These are phyloP conservation scores for Chrysopogon serrulatus DNA, from an alignment of 176 grass and related monocot species.

Conservation along the genomic window DNA sequence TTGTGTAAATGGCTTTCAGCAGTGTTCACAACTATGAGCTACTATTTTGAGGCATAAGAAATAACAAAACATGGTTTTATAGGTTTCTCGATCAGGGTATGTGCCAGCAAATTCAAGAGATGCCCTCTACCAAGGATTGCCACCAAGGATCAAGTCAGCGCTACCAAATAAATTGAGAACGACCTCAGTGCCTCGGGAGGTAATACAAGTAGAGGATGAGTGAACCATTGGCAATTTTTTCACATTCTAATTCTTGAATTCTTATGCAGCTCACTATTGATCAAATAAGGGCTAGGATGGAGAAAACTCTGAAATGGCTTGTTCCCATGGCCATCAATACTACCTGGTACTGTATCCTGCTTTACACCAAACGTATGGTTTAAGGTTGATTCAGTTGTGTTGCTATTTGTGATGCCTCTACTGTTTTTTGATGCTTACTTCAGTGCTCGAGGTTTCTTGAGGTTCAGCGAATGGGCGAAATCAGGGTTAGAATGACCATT, in stretches of 20 bases:
- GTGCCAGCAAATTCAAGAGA: constrained; percentile 73
- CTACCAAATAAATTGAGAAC: constrained; percentile 63
- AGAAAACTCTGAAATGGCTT: constrained; percentile 86
- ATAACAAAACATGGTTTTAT: constrained; percentile 1
- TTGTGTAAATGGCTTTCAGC: not conserved
- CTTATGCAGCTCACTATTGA: constrained; percentile 53
- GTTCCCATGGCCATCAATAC: constrained; percentile 84
- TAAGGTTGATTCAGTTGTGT: not conserved
- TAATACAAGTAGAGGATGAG: constrained; percentile 25
- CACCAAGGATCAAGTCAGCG: constrained; percentile 56
- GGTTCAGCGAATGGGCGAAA: constrained; percentile 82
- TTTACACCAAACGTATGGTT: not conserved
- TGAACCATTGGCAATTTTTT: not conserved
- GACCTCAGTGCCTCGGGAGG: constrained; percentile 52
- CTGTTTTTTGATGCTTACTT: not conserved
- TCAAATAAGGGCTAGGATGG: constrained; percentile 61
- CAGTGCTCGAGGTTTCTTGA: constrained; percentile 58
- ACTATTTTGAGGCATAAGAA: not conserved
- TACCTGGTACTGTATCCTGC: constrained; percentile 29
- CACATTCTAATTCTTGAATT: constrained; percentile 31
- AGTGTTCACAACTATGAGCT: not conserved
- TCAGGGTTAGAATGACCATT: constrained; percentile 44
- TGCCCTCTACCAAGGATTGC: constrained; percentile 81
- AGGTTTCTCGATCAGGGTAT: constrained; percentile 83
- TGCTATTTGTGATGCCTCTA: not conserved